These are phyloP conservation scores for Begonia fuchsioides DNA, from an alignment of 306 rosid genomes.

Conservation along the genomic window DNA sequence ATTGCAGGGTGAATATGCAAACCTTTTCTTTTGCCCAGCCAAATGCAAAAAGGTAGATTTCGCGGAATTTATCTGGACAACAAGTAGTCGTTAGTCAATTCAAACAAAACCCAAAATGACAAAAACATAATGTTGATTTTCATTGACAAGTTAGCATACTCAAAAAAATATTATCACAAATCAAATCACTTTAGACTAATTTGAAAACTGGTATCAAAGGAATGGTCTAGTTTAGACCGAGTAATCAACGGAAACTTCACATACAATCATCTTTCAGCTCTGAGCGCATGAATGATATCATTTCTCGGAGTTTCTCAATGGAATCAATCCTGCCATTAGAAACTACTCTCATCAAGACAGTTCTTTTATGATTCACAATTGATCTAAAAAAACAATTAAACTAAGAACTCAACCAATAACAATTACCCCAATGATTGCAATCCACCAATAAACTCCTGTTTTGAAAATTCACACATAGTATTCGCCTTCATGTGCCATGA, in stretches of 20 bases:
- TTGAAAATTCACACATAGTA: conserved; percentile 97
- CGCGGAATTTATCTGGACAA: conserved; percentile 82
- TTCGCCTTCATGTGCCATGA: conserved; percentile 99
- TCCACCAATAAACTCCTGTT: conserved; percentile 82
- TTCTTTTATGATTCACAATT: conserved; percentile 6
- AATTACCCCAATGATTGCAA: conserved; percentile 78
- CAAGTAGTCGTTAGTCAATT: conserved; percentile 1
- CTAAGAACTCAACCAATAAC: neutral
- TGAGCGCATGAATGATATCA: conserved; percentile 73
- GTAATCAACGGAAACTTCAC: conserved; percentile 11
- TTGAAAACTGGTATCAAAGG: too few relatives aligned
- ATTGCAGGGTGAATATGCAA: too few relatives aligned
- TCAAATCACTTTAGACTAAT: too few relatives aligned
- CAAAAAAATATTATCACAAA: too few relatives aligned
- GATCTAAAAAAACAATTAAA: neutral
- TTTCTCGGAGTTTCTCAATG: conserved; percentile 77
- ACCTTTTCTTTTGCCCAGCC: conserved; percentile 99
- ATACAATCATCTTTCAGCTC: conserved; percentile 97
- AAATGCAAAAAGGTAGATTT: conserved; percentile 92
- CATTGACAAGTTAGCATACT: too few relatives aligned
- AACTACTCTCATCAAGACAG: neutral
- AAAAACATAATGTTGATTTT: too few relatives aligned
- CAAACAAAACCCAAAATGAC: too few relatives aligned
- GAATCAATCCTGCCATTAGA: conserved; percentile 81
- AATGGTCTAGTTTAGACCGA: neutral